These are phyloP conservation scores for Pyrenochaeta sp. DNA, from an alignment of 2,329 filamentous ascomycete species.

Conservation along the genomic window DNA sequence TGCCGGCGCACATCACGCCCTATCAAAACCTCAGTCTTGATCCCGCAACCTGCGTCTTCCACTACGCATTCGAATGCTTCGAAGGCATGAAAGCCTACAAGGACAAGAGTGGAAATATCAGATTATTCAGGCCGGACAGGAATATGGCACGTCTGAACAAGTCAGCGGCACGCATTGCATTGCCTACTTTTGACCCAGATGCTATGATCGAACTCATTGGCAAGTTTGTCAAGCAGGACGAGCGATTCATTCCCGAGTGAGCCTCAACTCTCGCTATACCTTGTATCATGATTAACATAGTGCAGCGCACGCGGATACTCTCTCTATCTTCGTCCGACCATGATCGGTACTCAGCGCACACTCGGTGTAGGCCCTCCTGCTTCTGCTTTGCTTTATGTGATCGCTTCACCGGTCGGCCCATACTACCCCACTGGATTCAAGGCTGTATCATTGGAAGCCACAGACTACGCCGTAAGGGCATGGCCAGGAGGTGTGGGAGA, in stretches of 20 bases:
- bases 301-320: constrained; percentile 78
- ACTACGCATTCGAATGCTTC: constrained; percentile 98
- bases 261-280: constrained; percentile 27
- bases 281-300: constrained; percentile 13
- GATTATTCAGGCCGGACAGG: constrained; percentile 91
- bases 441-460: constrained; percentile 92
- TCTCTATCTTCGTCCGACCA: constrained; percentile 91
- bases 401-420: constrained; percentile 93
- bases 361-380: constrained; percentile 92
- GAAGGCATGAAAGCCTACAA: constrained; percentile 99
- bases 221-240: constrained; percentile 80
- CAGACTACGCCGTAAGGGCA: constrained; percentile 93
- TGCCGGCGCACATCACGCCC: constrained; percentile 81
- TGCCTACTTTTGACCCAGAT: constrained; percentile 82
- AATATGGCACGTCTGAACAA: constrained; percentile 97
- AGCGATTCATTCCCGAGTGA: constrained; percentile 86
- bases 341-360: constrained; percentile 96
- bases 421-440: constrained; percentile 99
- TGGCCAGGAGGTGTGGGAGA: constrained; percentile 98
- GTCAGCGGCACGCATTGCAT: constrained; percentile 87
- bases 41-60: constrained; percentile 95
- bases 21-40: constrained; percentile 98
- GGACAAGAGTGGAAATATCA: constrained; percentile 77
- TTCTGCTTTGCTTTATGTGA: constrained; percentile 90
- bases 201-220: constrained; percentile 83